Base-by-base conservation (phyloP, 2,329 filamentous ascomycete species). In the Paecilomyces dactylethromorphus region DNA sequence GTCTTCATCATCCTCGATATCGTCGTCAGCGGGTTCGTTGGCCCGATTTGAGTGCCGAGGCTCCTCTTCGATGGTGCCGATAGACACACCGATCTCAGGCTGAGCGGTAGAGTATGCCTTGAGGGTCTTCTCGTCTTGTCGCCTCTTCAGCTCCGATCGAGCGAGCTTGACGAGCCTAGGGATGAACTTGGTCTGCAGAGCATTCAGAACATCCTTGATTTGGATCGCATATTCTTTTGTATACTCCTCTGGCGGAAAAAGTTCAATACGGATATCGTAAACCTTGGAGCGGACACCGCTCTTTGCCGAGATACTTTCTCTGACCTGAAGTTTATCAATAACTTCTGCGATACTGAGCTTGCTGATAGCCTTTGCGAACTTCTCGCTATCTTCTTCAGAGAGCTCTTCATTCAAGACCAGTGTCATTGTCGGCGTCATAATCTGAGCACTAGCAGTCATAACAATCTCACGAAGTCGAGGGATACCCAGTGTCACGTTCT, bases 401-500 rank as follows among this genome's bases (percentile, higher is more conserved):
- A 96, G 77, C 66, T 92, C 89, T 22, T 87, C 80, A 66, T 89
- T 89, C 31, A 95, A 81, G 53, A 89, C 83, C 18, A 97, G 80
- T 0, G 90, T 94, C 75, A 77, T 77, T 7, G 74, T 85, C 1
- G 94, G 94, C 0, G 94, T 99, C 45, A 91, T 90, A 62, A 97
- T 97, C 53, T 88, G 84, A 56, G 87, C 84, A 71, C 90, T 94
- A 26, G 94, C 94, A 54, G 94, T 97, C 94, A 99, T 99, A 64
- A 99, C 84, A 68, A 99, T 97, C 83, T 99, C 94, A 78, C 94
- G 85, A 21, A 99, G 83, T 78, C 94, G 91, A 60, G 94, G 94
- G 71, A 99, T 97, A 90, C 94, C 94, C 21, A 97, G 84, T 0
- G 94, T 99, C 71, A 99, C 95, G 83, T 99, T 99, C 82, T 97